Conservation (phyloP, 305 asterid species). For the Andrographis paniculata region DNA sequence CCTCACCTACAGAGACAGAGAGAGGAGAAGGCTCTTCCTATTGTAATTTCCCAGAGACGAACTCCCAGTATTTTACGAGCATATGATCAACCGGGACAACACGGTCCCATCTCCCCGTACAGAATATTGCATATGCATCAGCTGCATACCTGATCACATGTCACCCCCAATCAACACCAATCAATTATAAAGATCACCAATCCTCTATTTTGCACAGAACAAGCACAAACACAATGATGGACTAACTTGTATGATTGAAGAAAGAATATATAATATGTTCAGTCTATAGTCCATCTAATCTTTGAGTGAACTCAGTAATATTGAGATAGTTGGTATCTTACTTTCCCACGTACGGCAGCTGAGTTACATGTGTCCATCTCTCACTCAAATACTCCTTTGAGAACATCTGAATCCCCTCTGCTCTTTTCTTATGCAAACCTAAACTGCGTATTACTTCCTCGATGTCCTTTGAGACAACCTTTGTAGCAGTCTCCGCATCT, state of each 20-base stretch:
- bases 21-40: too few relatives aligned
- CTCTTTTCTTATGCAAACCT: slow-evolving; percentile 59
- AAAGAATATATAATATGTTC: too few relatives aligned
- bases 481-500: slow-evolving; percentile 53
- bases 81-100: slow-evolving; percentile 57
- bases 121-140: slow-evolving; percentile 87
- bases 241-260: too few relatives aligned
- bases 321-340: too few relatives aligned
- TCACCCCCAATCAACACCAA: not conserved
- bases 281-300: too few relatives aligned
- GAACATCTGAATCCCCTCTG: slow-evolving; percentile 39
- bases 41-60: slow-evolving; percentile 24
- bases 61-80: slow-evolving; percentile 67
- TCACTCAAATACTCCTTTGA: slow-evolving; percentile 49
- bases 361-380: slow-evolving; percentile 75
- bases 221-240: too few relatives aligned
- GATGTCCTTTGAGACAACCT: slow-evolving; percentile 38
- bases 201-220: too few relatives aligned
- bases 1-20: too few relatives aligned
- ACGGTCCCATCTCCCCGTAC: slow-evolving; percentile 63
- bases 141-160: slow-evolving; percentile 63
- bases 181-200: too few relatives aligned
- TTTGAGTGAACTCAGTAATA: too few relatives aligned
- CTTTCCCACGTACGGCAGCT: slow-evolving; percentile 83
- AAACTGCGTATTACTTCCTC: slow-evolving; percentile 49